Evolutionary conservation across 306 rosid genomes (phyloP), one percentile per base, ranked within the genome.

Genomic region (Ormosia emarginata): DNA sequence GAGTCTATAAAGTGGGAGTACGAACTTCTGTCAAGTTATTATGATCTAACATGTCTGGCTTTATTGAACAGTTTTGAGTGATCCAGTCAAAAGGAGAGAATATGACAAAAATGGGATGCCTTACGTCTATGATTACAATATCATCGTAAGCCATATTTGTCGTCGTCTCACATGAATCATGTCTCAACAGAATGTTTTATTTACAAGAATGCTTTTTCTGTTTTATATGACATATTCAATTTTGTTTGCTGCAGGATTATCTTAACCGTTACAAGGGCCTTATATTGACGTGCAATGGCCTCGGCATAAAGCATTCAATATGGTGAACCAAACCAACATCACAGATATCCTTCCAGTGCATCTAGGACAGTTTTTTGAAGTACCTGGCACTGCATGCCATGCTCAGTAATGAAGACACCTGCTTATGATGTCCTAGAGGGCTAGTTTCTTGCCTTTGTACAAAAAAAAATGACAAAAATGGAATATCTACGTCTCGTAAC

Each of bases 261-360:
- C 97, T 96, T 46, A 85, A 94, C 85, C 94, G 98, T 52, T 87
- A 93, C 90, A 96, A 93, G 87, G 97, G 99, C 65, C 99, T 96
- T 63, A 91, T 96, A 89, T 87, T 96, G 92, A 96, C 99, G 2
- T 96, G 99, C 83, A 96, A 94, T 78, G 99, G 99, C 76, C 97
- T 96, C 29, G 99, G 99, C 82, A 77, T 96, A 49, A 92, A 87
- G 87, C 98, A 91, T 74, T 90, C 98, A 9, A 89, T 89, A 32
- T 92, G 90, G 97, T 96, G 86, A 86, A 82, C 57, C 11, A 62
- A 67, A 76, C 17, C 41, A 40, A 56, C 55, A 41, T 77, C 71
- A 30, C 49, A 14, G 55, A 85, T 58, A 72, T 72, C 81, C 84
- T 86, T 81, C 79, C 71, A 74, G 75, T 77, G 85, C 86, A 74